phyloP scores from a whole-genome alignment of 2,329 filamentous ascomycete genomes.

The Fusarium nelsonii region DNA sequence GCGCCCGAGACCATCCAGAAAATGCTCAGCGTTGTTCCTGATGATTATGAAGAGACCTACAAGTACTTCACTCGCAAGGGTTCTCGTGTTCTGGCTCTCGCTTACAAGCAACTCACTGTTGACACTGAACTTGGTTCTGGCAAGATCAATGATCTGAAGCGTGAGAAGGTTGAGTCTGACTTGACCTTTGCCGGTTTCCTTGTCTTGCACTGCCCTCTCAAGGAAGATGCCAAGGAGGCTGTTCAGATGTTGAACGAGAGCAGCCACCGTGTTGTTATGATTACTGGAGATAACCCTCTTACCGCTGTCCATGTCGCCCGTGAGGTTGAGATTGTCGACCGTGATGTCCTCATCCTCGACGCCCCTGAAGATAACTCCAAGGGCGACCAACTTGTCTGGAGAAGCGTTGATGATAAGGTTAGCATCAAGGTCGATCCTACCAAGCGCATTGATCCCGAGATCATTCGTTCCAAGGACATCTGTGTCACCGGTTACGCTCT shows the following conservation, averaged over 20 bases:
- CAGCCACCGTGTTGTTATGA: constrained; percentile 98
- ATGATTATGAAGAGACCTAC: constrained; percentile 96
- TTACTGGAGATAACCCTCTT: constrained; percentile 96
- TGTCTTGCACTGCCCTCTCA: constrained; percentile 93
- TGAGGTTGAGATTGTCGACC: constrained; percentile 97
- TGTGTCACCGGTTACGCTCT: constrained; percentile 97
- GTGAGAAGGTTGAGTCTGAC: constrained; percentile 88
- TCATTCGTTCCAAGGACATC: constrained; percentile 87
- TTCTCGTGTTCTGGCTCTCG: constrained; percentile 91
- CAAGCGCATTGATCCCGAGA: constrained; percentile 82
- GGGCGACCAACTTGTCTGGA: constrained; percentile 89
- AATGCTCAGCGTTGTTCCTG: constrained; percentile 86
- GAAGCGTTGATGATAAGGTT: constrained; percentile 90
- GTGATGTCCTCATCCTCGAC: constrained; percentile 93
- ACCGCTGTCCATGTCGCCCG: constrained; percentile 96
- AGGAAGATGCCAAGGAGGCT: constrained; percentile 93
- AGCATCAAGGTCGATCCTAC: constrained; percentile 88
- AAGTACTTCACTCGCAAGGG: constrained; percentile 98
- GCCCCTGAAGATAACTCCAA: constrained; percentile 90
- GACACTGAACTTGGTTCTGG: constrained; percentile 85
- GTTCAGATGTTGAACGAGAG: constrained; percentile 99
- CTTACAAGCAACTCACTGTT: constrained; percentile 88
- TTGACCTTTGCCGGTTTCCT: constrained; percentile 94
- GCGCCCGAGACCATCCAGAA: constrained; percentile 96
- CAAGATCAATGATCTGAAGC: constrained; percentile 92